Percentiles rank a stretch among this genome's conserved stretches.
phyloP scores from a whole-genome alignment of 768 basidiomycete species.

The Leucocoprinus leucothites region DNA sequence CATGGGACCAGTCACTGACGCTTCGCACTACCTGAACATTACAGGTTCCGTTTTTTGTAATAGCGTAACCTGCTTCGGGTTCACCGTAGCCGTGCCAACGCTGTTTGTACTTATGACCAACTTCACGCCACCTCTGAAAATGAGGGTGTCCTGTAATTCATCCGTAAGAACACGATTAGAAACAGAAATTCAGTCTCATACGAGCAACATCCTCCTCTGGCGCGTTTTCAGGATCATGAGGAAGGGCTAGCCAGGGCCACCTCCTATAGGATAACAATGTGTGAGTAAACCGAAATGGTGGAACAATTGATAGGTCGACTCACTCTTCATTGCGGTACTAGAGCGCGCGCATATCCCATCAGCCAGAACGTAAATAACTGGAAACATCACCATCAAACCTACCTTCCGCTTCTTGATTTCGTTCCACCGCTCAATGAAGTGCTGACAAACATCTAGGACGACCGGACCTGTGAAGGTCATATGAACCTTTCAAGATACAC shows the following conservation, averaged over 20 bases:
- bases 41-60: constrained; percentile 47
- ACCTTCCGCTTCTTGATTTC: constrained; percentile 83
- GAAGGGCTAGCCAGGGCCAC: constrained; percentile 70
- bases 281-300: neutral
- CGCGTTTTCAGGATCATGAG: constrained; percentile 59
- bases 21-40: constrained; percentile 81
- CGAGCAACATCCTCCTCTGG: constrained; percentile 69
- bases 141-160: constrained; percentile 56
- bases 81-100: constrained; percentile 53
- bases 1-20: constrained; percentile 93
- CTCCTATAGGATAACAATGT: constrained; percentile 20
- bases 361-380: neutral
- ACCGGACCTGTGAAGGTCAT: constrained; percentile 80
- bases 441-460: constrained; percentile 89
- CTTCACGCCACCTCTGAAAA: constrained; percentile 52
- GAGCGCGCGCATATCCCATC: neutral
- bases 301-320: constrained; percentile 17
- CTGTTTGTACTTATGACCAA: constrained; percentile 61
- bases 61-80: constrained; percentile 38
- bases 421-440: constrained; percentile 92
- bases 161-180: neutral
- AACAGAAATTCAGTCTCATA: constrained; percentile 19
- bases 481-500: constrained; percentile 50
- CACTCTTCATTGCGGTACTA: constrained; percentile 49
- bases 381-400: constrained; percentile 12